phyloP scores from a whole-genome alignment of 179 eudicot species.

The Camellia oleifera region DNA sequence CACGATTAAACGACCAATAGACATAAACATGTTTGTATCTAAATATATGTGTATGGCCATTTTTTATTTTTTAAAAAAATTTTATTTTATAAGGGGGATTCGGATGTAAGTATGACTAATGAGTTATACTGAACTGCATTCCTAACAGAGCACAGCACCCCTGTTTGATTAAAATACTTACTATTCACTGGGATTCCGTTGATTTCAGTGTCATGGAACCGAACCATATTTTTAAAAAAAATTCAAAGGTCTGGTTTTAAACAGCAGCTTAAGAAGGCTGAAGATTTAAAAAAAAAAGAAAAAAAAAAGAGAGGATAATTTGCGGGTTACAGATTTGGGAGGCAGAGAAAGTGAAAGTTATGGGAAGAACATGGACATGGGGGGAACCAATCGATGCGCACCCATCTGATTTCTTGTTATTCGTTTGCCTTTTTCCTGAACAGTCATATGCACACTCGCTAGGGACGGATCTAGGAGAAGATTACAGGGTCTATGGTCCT shows the following conservation, averaged over 20 bases:
- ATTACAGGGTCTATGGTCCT: too few relatives aligned
- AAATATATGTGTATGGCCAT: too few relatives aligned
- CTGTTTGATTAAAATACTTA: too few relatives aligned
- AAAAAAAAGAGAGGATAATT: background rate
- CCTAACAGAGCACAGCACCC: too few relatives aligned
- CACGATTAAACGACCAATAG: too few relatives aligned
- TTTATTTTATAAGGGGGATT: background rate
- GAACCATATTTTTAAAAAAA: too few relatives aligned
- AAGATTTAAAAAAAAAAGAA: background rate
- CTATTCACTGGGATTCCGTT: background rate
- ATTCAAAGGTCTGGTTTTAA: background rate
- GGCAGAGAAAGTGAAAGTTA: slow-evolving; percentile 40
- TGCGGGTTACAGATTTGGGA: slow-evolving; percentile 22
- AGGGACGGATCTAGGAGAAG: too few relatives aligned
- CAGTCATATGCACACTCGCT: slow-evolving; percentile 39
- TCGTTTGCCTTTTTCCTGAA: slow-evolving; percentile 26
- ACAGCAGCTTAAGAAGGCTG: background rate
- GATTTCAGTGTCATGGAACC: background rate
- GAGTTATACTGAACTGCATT: background rate
- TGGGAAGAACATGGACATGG: slow-evolving; percentile 77
- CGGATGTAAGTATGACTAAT: background rate
- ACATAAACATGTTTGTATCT: too few relatives aligned
- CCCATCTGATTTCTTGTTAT: slow-evolving; percentile 12
- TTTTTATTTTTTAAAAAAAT: too few relatives aligned
- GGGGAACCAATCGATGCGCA: slow-evolving; percentile 18